phyloP scores from a whole-genome alignment of 768 basidiomycete species.

The Jaapia argillacea region DNA sequence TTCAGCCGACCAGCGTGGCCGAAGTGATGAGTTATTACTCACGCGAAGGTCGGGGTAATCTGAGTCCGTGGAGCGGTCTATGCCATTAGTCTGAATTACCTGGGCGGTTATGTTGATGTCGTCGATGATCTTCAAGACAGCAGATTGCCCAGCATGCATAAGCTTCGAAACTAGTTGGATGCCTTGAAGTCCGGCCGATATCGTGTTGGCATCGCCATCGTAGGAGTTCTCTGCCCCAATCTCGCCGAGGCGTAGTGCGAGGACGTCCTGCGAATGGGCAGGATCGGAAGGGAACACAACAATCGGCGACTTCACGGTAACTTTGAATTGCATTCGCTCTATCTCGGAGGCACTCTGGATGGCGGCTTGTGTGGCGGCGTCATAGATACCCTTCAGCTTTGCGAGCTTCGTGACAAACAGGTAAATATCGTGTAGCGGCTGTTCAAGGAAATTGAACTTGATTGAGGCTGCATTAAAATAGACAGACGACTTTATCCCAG shows the following conservation, averaged over 20 bases:
- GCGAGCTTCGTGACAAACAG: conserved; percentile 78
- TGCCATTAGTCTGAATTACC: conserved; percentile 49
- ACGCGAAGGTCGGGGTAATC: conserved; percentile 73
- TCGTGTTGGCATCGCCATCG: conserved; percentile 44
- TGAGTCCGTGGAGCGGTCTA: conserved; percentile 40
- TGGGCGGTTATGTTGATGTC: conserved; percentile 72
- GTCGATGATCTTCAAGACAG: conserved; percentile 79
- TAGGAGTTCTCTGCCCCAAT: conserved; percentile 75
- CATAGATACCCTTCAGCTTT: conserved; percentile 87
- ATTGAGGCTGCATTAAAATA: conserved; percentile 82
- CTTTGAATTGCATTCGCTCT: conserved; percentile 85
- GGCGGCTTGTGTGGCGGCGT: conserved; percentile 87
- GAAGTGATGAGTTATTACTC: conserved; percentile 7
- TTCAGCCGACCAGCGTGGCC: conserved; percentile 1
- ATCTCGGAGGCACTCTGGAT: conserved; percentile 89
- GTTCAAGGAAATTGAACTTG: conserved; percentile 80
- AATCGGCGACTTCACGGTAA: conserved; percentile 90
- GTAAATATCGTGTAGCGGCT: conserved; percentile 85
- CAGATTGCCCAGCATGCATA: conserved; percentile 38
- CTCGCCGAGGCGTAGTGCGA: conserved; percentile 83
- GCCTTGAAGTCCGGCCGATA: conserved; percentile 68
- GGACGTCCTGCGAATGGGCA: conserved; percentile 46
- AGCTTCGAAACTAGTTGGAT: conserved; percentile 70
- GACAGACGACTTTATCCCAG: conserved; percentile 77
- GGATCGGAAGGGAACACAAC: conserved; percentile 75